Percentiles rank a stretch among this genome's conserved stretches.
Evolutionary conservation across 345 rosid genomes (phyloP).

Genomic region (Kernera saxatilis): DNA sequence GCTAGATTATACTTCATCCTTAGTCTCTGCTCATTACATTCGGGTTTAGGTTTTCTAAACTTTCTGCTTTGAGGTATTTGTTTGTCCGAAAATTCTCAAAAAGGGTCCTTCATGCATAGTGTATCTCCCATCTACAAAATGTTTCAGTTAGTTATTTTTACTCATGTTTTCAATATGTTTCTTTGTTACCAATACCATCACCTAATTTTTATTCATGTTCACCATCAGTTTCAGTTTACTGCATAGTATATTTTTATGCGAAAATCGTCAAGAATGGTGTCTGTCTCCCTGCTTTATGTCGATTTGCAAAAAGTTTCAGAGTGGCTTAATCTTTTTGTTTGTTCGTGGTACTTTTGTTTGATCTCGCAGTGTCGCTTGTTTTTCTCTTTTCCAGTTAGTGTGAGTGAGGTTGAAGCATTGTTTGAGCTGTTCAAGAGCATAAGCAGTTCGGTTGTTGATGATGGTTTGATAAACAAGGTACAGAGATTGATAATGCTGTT

Average conservation of each 20-base stretch:
- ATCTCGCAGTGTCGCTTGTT: slow-evolving; percentile 8
- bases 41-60: background rate
- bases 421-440: slow-evolving; percentile 96
- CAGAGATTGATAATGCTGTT: background rate
- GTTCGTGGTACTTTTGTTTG: background rate
- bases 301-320: background rate
- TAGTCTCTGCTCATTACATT: background rate
- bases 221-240: background rate
- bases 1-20: background rate
- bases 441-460: slow-evolving; percentile 92
- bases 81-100: background rate
- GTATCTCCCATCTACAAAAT: background rate
- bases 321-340: background rate
- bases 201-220: background rate
- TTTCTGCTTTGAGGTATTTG: background rate
- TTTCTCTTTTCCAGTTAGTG: slow-evolving; percentile 66
- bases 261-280: background rate
- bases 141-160: background rate
- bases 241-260: background rate
- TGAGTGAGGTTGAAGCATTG: slow-evolving; percentile 98
- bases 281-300: background rate
- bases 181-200: background rate
- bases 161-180: background rate
- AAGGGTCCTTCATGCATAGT: background rate
- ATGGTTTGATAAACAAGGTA: slow-evolving; percentile 97